Conservation (phyloP, 2,329 filamentous ascomycete species). For the Coniella vitis region DNA sequence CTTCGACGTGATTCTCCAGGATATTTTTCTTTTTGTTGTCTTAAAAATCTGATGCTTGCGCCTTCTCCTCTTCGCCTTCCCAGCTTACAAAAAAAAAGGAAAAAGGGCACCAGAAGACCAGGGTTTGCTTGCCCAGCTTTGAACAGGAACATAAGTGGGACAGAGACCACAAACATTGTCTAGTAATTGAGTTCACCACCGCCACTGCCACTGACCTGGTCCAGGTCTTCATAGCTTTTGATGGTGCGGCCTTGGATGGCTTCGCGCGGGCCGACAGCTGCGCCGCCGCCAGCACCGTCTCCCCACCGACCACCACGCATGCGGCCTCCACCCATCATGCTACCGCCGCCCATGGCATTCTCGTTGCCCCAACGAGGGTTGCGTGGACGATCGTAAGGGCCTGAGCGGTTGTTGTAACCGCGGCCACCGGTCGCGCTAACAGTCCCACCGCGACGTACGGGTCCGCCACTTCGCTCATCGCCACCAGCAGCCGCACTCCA, state of each 20-base stretch:
- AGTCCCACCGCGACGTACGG: conserved; percentile 58
- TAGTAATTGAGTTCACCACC: conserved; percentile 89
- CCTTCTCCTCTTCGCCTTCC: neutral
- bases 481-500: conserved; percentile 44
- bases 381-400: conserved; percentile 66
- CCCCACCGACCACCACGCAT: conserved; percentile 56
- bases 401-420: conserved; percentile 48
- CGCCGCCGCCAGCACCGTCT: conserved; percentile 65
- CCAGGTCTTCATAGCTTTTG: conserved; percentile 96
- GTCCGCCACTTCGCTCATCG: conserved; percentile 52
- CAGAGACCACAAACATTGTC: too few species aligned
- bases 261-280: conserved; percentile 77
- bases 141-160: conserved; percentile 1
- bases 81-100: neutral
- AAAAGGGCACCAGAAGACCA: too few species aligned
- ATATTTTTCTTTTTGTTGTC: too few species aligned
- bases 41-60: too few species aligned
- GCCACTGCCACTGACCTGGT: conserved; percentile 70
- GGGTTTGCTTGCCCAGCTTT: too few species aligned
- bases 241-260: conserved; percentile 87
- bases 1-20: too few species aligned
- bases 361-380: conserved; percentile 43
- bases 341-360: conserved; percentile 38
- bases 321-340: conserved; percentile 37
- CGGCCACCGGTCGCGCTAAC: conserved; percentile 43